Evolutionary conservation across 2,329 filamentous ascomycete species (phyloP).

Genomic region (Aspergillus novofumigatus): DNA sequence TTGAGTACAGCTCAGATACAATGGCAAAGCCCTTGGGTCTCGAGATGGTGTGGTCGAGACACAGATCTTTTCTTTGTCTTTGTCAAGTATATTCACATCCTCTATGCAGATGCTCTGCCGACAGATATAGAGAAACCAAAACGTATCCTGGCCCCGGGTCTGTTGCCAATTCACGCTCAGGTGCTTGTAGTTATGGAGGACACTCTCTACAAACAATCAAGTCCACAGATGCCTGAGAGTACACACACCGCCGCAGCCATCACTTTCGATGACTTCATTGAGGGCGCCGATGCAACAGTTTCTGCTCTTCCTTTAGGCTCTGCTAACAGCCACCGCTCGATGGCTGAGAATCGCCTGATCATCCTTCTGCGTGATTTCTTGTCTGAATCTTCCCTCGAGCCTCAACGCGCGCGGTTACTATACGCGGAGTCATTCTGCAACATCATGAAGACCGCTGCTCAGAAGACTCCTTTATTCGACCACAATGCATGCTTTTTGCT

Average conservation of each 20-base stretch:
- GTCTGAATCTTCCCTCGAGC: constrained; percentile 55
- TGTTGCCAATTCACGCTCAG: constrained; percentile 78
- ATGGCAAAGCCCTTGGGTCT: constrained; percentile 81
- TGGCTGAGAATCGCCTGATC: constrained; percentile 85
- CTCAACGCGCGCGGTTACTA: constrained; percentile 56
- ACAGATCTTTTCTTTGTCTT: constrained; percentile 92
- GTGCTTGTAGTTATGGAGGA: constrained; percentile 74
- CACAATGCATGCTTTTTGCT: constrained; percentile 80
- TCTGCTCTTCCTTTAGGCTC: constrained; percentile 61
- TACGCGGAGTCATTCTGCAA: constrained; percentile 73
- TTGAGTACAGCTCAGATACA: constrained; percentile 67
- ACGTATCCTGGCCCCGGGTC: constrained; percentile 65
- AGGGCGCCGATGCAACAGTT: constrained; percentile 62
- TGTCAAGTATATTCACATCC: constrained; percentile 77
- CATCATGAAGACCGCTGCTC: constrained; percentile 69
- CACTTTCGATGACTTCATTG: constrained; percentile 64
- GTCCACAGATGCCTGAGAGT: constrained; percentile 43
- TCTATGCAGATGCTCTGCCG: constrained; percentile 70
- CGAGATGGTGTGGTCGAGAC: constrained; percentile 80
- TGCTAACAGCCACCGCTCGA: constrained; percentile 68
- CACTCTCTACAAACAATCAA: constrained; percentile 71
- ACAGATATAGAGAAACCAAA: constrained; percentile 50
- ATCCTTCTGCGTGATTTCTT: constrained; percentile 79
- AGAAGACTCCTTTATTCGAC: constrained; percentile 73
- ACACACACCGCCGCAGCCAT: constrained; percentile 48